A percentile compares a stretch with the other conserved stretches of the same genome.
These are phyloP conservation scores for Heliamphora exappendiculata DNA, from an alignment of 148 eudicot species.

Conservation along the genomic window DNA sequence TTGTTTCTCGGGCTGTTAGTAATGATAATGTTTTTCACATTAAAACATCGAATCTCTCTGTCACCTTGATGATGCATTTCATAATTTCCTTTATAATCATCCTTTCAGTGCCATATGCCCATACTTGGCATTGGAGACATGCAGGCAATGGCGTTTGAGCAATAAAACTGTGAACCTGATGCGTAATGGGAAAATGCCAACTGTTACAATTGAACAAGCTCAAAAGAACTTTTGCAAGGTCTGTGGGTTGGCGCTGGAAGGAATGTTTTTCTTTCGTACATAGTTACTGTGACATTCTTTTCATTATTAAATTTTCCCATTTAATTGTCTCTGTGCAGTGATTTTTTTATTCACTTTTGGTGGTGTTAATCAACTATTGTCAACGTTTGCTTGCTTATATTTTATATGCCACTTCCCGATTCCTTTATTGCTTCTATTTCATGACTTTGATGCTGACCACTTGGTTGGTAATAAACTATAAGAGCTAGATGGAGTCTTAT, in stretches of 20 bases:
- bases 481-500: not conserved
- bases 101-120: constrained; percentile 87
- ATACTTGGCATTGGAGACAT: constrained; percentile 93
- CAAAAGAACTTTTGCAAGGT: constrained; percentile 99
- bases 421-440: not conserved
- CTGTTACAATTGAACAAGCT: constrained; percentile 97
- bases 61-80: not conserved
- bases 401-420: not conserved
- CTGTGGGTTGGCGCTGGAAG: constrained; percentile 14
- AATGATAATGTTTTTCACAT: not conserved
- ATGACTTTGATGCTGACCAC: not conserved
- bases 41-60: not conserved
- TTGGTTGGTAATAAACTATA: not conserved
- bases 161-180: constrained; percentile 90
- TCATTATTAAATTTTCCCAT: not conserved
- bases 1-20: not conserved
- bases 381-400: not conserved
- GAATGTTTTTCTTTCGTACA: not conserved
- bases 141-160: constrained; percentile 98
- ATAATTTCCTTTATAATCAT: constrained; percentile 7
- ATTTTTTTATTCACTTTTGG: not conserved
- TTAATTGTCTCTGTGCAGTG: not conserved
- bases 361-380: not conserved
- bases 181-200: constrained; percentile 97
- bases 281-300: not conserved